Evolutionary conservation across 1,284 basidiomycete species (phyloP), one percentile per base, ranked within the genome.

Genomic region (Anthracocystis walkeri): DNA sequence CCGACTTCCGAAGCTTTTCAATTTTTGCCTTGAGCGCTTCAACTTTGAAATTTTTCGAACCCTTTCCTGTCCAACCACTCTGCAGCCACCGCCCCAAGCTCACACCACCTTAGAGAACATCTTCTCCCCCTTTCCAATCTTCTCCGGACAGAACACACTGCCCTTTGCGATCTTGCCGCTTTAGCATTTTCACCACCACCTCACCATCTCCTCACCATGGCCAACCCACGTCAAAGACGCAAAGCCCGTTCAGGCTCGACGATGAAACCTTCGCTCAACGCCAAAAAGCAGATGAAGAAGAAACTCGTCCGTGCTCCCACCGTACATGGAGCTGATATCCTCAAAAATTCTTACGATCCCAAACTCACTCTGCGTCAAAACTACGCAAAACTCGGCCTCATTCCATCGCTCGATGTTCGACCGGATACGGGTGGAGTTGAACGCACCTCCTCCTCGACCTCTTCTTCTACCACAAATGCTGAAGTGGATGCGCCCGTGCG

Each of bases 331-430:
- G 93, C 94, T 2, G 91, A 92, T 84, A 87, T 90, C 18, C 87
- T 97, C 61, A 92, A 93, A 82, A 91, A 93, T 51, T 90, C 90
- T 55, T 97, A 95, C 95, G 93, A 97, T 86, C 90, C 90, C 78
- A 89, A 88, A 68, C 94, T 93, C 87, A 99, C 95, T 7, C 91
- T 96, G 27, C 89, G 90, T 77, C 95, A 97, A 89, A 98, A 97
- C 86, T 95, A 95, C 85, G 88, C 90, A 77, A 88, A 90, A 21
- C 87, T 95, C 57, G 93, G 93, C 18, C 88, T 95, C 29, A 86
- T 90, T 10, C 88, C 90, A 0, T 54, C 65, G 21, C 61, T 81
- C 6, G 68, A 56, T 33, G 69, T 62, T 0, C 31, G 58, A 33
- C 60, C 72, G 7, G 65, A 78, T 35, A 55, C 73, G 0, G 79